Evolutionary conservation across 495 filamentous ascomycete species (phyloP).

Genomic region (Penicillium lagena): DNA sequence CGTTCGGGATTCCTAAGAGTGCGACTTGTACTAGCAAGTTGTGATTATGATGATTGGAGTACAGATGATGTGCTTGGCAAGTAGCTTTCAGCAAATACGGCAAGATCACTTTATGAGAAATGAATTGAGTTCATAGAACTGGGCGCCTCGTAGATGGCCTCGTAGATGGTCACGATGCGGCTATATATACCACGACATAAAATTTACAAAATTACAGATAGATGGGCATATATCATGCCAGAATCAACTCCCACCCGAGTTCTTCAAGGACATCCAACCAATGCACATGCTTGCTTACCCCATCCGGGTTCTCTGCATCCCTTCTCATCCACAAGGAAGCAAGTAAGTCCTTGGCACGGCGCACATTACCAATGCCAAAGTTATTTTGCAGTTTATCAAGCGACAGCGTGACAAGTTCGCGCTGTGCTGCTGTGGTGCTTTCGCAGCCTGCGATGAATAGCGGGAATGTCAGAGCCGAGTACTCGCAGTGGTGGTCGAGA

Average conservation of each 20-base stretch:
- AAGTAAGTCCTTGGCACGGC: slow-evolving; percentile 35
- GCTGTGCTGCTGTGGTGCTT: slow-evolving; percentile 15
- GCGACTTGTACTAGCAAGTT: slow-evolving; percentile 5
- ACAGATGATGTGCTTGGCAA: too few relatives aligned
- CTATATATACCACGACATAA: too few relatives aligned
- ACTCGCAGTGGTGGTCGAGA: slow-evolving; percentile 35
- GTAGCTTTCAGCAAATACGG: too few relatives aligned
- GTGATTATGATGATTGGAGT: too few relatives aligned
- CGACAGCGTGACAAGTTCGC: slow-evolving; percentile 21
- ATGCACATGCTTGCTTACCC: slow-evolving; percentile 11
- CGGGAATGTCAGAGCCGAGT: slow-evolving; percentile 39
- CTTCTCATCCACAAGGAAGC: slow-evolving; percentile 25
- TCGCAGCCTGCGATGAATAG: slow-evolving; percentile 37
- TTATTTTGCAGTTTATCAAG: slow-evolving; percentile 27
- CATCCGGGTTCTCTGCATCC: slow-evolving; percentile 6
- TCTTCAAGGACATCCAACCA: slow-evolving; percentile 37
- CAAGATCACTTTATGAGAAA: too few relatives aligned
- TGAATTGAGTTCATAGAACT: too few relatives aligned
- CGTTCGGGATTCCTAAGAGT: slow-evolving; percentile 11
- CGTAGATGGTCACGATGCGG: too few relatives aligned
- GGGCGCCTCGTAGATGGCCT: too few relatives aligned
- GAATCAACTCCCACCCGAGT: slow-evolving; percentile 36
- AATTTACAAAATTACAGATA: too few relatives aligned
- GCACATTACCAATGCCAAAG: slow-evolving; percentile 39
- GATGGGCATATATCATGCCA: slow-evolving; percentile 11